Base-by-base conservation (phyloP, 192 early-diverging fungal species). In the Chytriomyces sp. region DNA sequence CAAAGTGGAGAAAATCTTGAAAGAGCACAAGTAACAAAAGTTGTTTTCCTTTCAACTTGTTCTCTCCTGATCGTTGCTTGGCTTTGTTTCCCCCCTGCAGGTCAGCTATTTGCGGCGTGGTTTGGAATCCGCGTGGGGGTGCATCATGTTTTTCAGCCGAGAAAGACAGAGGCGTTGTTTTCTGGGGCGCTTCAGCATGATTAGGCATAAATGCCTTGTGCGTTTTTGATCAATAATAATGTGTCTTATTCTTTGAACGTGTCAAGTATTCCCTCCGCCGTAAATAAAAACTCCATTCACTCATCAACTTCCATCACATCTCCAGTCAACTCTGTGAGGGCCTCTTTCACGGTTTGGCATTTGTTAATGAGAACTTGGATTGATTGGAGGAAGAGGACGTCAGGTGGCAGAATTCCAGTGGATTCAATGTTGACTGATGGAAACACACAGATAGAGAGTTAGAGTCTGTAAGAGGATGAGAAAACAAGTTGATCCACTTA, bases 331-430 rank as follows among this genome's bases (percentile, higher is more conserved):
- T 67, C 66, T 9, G 66, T 43, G 3, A 67, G 66, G 45, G 91
- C 92, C 3, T 80, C 72, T 80, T 92, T 92, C 50, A 93, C 80
- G 64, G 83, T 85, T 35, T 87, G 82, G 80, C 93, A 92, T 84
- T 98, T 98, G 77, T 93, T 87, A 26, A 91, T 86, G 69, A 98
- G 84, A 16, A 93, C 88, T 72, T 92, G 83, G n/a, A 94, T 82
- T 18, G 95, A 92, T 77, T 92, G 89, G 65, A 81, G 81, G 76
- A 98, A 91, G 28, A 98, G 75, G 57, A 86, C 84, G 80, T 96
- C 86, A 4, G 96, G 93, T 45, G 89, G 80, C 67, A 95, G 84
- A 57, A 89, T 86, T 48, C 97, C 96, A 7, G 92, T 92, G 6
- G 94, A 94, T 84, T 98, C 96, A 71, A 98, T 88, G 45, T 82